These are phyloP conservation scores for Metschnikowia shivogae DNA, from an alignment of 805 yeast species.

Conservation along the genomic window DNA sequence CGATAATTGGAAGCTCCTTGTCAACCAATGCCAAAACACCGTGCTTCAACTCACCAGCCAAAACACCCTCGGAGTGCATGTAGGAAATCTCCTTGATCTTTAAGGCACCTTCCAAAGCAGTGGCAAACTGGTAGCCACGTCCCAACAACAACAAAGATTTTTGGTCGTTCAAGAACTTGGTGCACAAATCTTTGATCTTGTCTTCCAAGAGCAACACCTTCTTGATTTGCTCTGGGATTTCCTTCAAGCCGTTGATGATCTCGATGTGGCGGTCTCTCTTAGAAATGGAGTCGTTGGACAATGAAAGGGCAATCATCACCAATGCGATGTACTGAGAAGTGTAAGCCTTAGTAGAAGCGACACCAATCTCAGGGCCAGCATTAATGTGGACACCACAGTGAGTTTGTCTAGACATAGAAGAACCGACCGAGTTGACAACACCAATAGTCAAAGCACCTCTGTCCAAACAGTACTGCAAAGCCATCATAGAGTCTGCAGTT, in stretches of 20 bases:
- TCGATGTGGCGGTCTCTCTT: slow-evolving; percentile 70
- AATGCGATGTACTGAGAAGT: slow-evolving; percentile 97
- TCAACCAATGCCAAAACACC: slow-evolving; percentile 97
- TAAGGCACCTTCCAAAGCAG: slow-evolving; percentile 97
- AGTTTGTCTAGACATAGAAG: slow-evolving; percentile 92
- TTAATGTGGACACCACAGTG: slow-evolving; percentile 99
- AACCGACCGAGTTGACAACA: slow-evolving; percentile 96
- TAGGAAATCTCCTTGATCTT: slow-evolving; percentile 97
- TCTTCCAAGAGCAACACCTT: slow-evolving; percentile 70
- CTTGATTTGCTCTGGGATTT: slow-evolving; percentile 82
- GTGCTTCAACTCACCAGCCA: slow-evolving; percentile 98
- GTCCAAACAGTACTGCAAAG: slow-evolving; percentile 91
- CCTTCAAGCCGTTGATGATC: slow-evolving; percentile 79
- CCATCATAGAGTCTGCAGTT: slow-evolving; percentile 95
- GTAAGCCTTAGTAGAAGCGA: slow-evolving; percentile 98
- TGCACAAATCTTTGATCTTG: slow-evolving; percentile 71
- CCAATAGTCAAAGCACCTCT: slow-evolving; percentile 98
- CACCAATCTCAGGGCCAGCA: slow-evolving; percentile 99
- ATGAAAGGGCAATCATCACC: slow-evolving; percentile 93
- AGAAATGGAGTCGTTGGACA: slow-evolving; percentile 87
- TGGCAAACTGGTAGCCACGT: slow-evolving; percentile 95
- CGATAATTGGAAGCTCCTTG: slow-evolving; percentile 88
- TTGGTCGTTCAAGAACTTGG: slow-evolving; percentile 66
- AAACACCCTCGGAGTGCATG: slow-evolving; percentile 98
- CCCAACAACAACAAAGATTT: slow-evolving; percentile 88